Conservation (phyloP, 345 rosid genomes). For the Limnanthes douglasii region DNA sequence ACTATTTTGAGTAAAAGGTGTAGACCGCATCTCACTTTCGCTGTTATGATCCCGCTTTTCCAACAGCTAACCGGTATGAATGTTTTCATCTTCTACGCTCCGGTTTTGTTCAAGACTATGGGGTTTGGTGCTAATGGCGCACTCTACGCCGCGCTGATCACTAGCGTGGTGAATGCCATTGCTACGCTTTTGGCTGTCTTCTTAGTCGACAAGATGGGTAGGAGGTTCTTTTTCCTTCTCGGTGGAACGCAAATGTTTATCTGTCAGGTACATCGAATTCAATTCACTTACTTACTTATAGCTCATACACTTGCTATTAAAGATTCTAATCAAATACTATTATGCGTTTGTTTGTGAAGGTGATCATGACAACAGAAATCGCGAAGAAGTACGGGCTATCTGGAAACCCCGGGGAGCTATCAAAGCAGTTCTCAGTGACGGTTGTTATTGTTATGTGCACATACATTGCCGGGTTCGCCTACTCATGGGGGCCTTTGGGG, state of each 20-base stretch:
- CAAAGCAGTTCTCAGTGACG: background rate
- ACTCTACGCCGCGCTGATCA: slow-evolving; percentile 18
- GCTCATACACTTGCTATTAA: background rate
- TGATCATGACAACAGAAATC: too few species aligned
- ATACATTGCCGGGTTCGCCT: slow-evolving; percentile 17
- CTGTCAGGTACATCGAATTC: slow-evolving; percentile 13
- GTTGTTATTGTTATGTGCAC: slow-evolving; percentile 16
- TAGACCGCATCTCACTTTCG: slow-evolving; percentile 20
- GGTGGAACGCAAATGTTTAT: slow-evolving; percentile 26
- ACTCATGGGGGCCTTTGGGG: slow-evolving; percentile 25
- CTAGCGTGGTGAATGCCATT: slow-evolving; percentile 14
- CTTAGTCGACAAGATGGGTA: slow-evolving; percentile 19
- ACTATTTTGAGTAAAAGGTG: slow-evolving; percentile 10
- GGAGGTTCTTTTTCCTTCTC: slow-evolving; percentile 15
- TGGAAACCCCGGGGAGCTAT: slow-evolving; percentile 12
- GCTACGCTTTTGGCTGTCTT: slow-evolving; percentile 18
- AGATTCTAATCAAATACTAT: too few species aligned
- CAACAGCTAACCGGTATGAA: slow-evolving; percentile 31
- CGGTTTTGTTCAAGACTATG: slow-evolving; percentile 20
- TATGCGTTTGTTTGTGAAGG: too few species aligned
- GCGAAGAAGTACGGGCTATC: slow-evolving; percentile 11
- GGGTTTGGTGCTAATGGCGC: slow-evolving; percentile 19
- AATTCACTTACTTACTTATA: background rate
- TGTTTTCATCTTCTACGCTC: slow-evolving; percentile 30
- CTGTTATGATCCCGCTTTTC: slow-evolving; percentile 17